Evolutionary conservation across 78 protist genomes (phyloP), one percentile per base, ranked within the genome.

Genomic region (Goniomonas avonlea): DNA sequence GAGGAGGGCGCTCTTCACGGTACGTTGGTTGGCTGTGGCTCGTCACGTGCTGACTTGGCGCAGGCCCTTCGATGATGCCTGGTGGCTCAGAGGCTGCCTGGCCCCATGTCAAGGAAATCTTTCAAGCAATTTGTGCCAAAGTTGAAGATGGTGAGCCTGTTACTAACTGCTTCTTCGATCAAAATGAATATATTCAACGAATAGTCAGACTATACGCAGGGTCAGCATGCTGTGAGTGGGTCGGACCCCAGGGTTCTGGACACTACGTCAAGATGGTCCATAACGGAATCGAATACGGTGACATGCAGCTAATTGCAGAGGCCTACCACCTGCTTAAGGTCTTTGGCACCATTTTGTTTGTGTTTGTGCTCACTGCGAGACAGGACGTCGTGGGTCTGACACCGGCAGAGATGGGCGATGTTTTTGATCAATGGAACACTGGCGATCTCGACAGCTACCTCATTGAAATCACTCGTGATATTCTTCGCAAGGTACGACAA

Each of bases 21-120:
- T n/a, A n/a, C n/a, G n/a, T n/a, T n/a, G n/a, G n/a, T n/a, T n/a
- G n/a, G n/a, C n/a, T n/a, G n/a, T n/a, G n/a, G n/a, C n/a, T n/a
- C n/a, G n/a, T n/a, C n/a, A n/a, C n/a, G n/a, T n/a, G 23, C 23
- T n/a, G 38, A n/a, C n/a, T n/a, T n/a, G n/a, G n/a, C n/a, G n/a
- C n/a, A n/a, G 98, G 98, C 38, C 98, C 98, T 21, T 88, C 97
- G 5, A 39, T 96, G 37, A 93, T 96, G 97, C 95, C 96, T 20
- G 98, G 98, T 23, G 96, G 96, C 37, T 38, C 86, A n/a, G 61
- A 40, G 40, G 87, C 7, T 23, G 94, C 87, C 18, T 60, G 68
- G 68, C 35, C 34, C 27, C 48, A 60, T 11, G 68, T 60, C 68
- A 60, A 89, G 73, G 92, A 85, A 58, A 84, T 92, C 25, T 34